phyloP scores from a whole-genome alignment of 139 green algal species.

The Micromonas commoda region DNA sequence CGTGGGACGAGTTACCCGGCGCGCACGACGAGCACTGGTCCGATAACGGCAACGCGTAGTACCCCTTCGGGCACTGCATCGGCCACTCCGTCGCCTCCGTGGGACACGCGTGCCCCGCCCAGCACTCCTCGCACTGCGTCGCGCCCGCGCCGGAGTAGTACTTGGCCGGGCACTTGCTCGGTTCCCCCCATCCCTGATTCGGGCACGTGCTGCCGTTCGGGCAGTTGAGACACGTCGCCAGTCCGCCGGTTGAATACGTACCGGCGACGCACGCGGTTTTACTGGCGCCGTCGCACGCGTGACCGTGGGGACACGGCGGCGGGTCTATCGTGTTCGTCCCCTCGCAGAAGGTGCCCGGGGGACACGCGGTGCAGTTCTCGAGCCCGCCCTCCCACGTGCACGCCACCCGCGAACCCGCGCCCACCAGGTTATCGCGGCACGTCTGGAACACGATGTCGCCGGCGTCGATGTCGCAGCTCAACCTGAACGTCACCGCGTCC shows the following conservation, averaged over 20 bases:
- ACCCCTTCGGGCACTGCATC: background rate
- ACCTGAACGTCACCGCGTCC: background rate
- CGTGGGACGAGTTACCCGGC: background rate
- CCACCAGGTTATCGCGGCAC: background rate
- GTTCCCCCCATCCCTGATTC: background rate
- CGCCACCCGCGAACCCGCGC: background rate
- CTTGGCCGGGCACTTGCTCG: background rate
- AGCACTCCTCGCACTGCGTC: background rate
- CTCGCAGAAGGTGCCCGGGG: background rate
- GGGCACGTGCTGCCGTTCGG: background rate
- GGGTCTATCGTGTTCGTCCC: background rate
- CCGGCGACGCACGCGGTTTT: slow-evolving; percentile 1
- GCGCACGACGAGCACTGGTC: background rate
- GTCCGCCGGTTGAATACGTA: background rate
- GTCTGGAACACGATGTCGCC: background rate
- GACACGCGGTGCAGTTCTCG: background rate
- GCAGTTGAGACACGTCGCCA: background rate
- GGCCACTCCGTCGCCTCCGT: background rate
- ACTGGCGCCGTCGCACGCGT: background rate
- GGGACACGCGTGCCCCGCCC: background rate
- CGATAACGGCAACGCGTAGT: background rate
- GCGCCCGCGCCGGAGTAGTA: slow-evolving; percentile 5
- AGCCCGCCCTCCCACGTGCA: slow-evolving; percentile 8
- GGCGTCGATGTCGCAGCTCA: background rate
- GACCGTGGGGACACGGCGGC: background rate